Percentiles rank a stretch among this genome's conserved stretches.
Conservation (phyloP, 176 grass and related monocot species). For the Poa annua region DNA sequence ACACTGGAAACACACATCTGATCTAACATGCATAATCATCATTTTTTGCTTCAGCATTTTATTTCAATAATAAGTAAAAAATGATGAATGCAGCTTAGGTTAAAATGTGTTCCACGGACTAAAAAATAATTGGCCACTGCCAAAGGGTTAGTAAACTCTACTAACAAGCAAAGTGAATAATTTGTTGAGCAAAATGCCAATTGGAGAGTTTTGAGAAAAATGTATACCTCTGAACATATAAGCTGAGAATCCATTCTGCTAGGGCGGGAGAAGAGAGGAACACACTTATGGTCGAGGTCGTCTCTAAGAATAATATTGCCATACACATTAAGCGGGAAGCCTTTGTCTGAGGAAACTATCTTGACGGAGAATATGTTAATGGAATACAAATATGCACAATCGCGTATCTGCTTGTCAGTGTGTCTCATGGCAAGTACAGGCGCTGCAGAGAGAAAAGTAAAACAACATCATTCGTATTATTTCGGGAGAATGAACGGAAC, state of each 20-base stretch:
- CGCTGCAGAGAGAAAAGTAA: not conserved
- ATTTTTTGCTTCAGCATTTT: not conserved
- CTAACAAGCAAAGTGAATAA: not conserved
- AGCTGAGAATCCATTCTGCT: not conserved
- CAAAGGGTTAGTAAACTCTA: not conserved
- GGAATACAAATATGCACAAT: not conserved
- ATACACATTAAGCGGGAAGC: not conserved
- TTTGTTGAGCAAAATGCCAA: not conserved
- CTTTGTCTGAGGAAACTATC: not conserved
- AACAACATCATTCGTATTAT: not conserved
- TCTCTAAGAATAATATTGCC: constrained; percentile 1
- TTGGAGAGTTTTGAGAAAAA: not conserved
- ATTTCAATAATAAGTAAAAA: not conserved
- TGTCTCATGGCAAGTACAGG: not conserved
- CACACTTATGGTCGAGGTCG: not conserved
- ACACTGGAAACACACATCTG: not conserved
- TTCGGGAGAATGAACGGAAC: not conserved
- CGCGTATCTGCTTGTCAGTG: not conserved
- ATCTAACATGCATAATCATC: not conserved
- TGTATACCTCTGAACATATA: not conserved
- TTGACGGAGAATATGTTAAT: not conserved
- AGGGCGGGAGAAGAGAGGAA: not conserved
- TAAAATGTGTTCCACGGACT: not conserved
- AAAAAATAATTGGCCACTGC: not conserved
- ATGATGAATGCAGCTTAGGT: not conserved